phyloP scores from a whole-genome alignment of 192 early-diverging fungal genomes.

The Rhizophagus prolifer region DNA sequence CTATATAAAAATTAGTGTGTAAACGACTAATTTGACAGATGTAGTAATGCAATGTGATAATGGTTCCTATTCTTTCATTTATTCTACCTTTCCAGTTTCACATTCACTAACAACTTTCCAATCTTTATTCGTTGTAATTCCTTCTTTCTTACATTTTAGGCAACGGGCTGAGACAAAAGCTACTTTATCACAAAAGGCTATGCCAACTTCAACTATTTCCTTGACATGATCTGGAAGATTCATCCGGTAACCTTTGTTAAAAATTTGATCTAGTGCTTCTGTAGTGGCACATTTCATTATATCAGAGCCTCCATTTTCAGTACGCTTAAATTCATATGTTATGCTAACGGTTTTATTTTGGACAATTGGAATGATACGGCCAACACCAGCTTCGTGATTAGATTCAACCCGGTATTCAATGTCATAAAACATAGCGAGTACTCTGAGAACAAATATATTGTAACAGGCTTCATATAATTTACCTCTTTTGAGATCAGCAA shows the following conservation, averaged over 20 bases:
- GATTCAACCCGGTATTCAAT: not conserved
- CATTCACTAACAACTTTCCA: not conserved
- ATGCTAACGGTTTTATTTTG: not conserved
- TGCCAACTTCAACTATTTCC: not conserved
- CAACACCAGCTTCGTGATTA: not conserved
- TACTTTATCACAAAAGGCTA: not conserved
- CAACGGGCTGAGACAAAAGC: not conserved
- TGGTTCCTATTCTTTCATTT: no score
- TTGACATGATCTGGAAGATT: not conserved
- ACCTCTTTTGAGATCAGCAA: not conserved
- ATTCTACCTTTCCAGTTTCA: no score
- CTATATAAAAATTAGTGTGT: no score
- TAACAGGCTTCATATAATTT: no score
- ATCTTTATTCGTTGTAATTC: not conserved
- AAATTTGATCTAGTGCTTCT: not conserved
- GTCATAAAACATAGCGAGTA: no score
- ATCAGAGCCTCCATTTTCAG: not conserved
- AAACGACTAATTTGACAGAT: no score
- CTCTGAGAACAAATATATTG: no score
- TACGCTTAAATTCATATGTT: slow-evolving; percentile 14
- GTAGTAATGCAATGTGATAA: no score
- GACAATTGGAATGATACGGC: not conserved
- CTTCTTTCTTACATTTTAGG: not conserved
- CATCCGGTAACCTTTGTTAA: not conserved
- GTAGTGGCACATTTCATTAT: not conserved